Percentiles rank a stretch among this genome's conserved stretches.
phyloP scores from a whole-genome alignment of 805 yeast genomes.

The Starmerella riodocensis region DNA sequence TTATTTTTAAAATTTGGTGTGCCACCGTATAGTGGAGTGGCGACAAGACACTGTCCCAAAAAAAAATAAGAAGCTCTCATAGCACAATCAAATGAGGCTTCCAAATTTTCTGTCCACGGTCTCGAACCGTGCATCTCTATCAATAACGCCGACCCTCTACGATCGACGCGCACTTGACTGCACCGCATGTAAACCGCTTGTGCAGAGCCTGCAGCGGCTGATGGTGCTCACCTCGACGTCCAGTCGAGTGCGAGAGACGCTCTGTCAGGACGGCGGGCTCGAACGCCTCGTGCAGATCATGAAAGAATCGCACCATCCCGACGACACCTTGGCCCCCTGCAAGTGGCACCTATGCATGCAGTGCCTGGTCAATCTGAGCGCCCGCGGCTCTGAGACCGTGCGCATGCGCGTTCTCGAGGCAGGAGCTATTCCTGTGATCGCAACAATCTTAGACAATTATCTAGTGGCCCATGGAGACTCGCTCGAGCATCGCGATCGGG shows the following conservation, averaged over 20 bases:
- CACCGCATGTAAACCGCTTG: conserved; percentile 76
- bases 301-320: conserved; percentile 36
- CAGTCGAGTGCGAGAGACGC: conserved; percentile 79
- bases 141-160: conserved; percentile 75
- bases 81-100: conserved; percentile 53
- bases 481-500: conserved; percentile 16
- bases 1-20: no score
- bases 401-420: conserved; percentile 80
- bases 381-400: conserved; percentile 80
- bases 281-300: conserved; percentile 76
- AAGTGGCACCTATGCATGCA: conserved; percentile 94
- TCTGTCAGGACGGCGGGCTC: conserved; percentile 80
- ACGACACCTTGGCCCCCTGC: conserved; percentile 51
- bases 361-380: conserved; percentile 79
- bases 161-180: conserved; percentile 89
- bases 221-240: conserved; percentile 77
- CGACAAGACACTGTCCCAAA: no score
- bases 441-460: conserved; percentile 85
- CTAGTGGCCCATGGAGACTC: conserved; percentile 19
- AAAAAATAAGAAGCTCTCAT: neutral
- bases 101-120: conserved; percentile 69
- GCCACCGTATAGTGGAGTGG: no score
- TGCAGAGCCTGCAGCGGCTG: conserved; percentile 79
- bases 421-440: conserved; percentile 79
- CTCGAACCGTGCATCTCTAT: conserved; percentile 80